Evolutionary conservation across 768 basidiomycete genomes (phyloP), one percentile per base, ranked within the genome.

Genomic region (Gloeostereum incarnatum): DNA sequence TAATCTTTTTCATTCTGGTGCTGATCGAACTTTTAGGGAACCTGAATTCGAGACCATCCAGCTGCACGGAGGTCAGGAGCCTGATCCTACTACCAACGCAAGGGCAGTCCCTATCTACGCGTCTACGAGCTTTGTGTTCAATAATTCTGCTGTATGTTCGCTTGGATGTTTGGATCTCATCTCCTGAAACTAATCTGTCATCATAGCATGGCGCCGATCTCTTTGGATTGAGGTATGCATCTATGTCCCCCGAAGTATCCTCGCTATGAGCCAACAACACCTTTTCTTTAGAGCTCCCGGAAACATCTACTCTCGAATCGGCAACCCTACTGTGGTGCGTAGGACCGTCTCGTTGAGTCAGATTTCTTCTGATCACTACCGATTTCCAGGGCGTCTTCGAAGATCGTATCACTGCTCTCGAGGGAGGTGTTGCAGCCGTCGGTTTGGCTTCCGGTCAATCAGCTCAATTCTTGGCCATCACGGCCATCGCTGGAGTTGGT

Each of bases 11-110:
- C n/a, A n/a, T n/a, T n/a, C n/a, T n/a, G n/a, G n/a, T n/a, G n/a
- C n/a, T n/a, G n/a, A n/a, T n/a, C n/a, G n/a, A n/a, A n/a, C 19
- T n/a, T 7, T 17, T 24, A 72, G 71, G 57, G 62, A 65, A 49
- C 81, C 81, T 32, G 81, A 84, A 49, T 86, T 87, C 49, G 83
- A 88, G 49, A 87, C 84, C 1, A 63, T 88, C 34, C 83, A 86
- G 55, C 65, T 88, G 5, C 86, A 90, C 51, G 86, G 76, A 13
- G 86, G 86, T 1, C 79, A 85, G 45, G 59, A 56, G 9, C 69
- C 71, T 10, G 82, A 84, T 57, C 54, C 71, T 0, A 52, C 76
- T 1, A 83, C 80, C 0, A 77, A 81, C 40, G 80, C 87, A 3
- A 72, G 85, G 2, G 87, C 85, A 2, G 73, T 75, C 0, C 87